phyloP scores from a whole-genome alignment of 257 asterid species.

The Solanum tacnaense region DNA sequence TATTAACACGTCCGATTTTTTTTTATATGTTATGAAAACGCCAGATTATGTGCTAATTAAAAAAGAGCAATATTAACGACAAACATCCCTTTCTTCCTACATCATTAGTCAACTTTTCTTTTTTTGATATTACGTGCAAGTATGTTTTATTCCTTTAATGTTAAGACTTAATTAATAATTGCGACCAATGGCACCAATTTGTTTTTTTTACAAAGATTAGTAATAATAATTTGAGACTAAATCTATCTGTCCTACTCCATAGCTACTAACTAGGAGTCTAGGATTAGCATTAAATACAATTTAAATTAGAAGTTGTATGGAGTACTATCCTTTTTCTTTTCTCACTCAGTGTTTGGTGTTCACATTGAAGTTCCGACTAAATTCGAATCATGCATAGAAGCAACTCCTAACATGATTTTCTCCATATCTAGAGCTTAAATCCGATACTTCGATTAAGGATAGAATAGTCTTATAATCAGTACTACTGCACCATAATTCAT shows the following conservation, averaged over 20 bases:
- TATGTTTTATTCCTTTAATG: not conserved
- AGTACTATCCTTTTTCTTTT: no score
- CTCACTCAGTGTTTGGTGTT: accelerated
- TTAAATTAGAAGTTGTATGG: not conserved
- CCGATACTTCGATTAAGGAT: accelerated
- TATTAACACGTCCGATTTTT: no score
- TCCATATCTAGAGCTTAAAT: accelerated
- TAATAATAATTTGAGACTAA: not conserved
- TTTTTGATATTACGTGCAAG: not conserved
- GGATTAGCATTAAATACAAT: not conserved
- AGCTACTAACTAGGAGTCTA: not conserved
- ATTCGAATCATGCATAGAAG: no score
- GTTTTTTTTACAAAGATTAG: not conserved
- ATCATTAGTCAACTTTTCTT: not conserved
- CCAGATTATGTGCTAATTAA: not conserved
- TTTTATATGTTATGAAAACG: not conserved
- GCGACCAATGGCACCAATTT: not conserved
- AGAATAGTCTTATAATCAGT: not conserved
- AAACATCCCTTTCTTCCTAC: not conserved
- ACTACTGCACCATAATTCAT: not conserved
- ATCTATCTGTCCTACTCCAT: not conserved
- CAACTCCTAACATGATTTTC: not conserved
- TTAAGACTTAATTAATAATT: not conserved
- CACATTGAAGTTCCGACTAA: accelerated
- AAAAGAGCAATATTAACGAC: not conserved